Evolutionary conservation across 257 asterid genomes (phyloP), one percentile per base, ranked within the genome.

Genomic region (Ballota nigra): DNA sequence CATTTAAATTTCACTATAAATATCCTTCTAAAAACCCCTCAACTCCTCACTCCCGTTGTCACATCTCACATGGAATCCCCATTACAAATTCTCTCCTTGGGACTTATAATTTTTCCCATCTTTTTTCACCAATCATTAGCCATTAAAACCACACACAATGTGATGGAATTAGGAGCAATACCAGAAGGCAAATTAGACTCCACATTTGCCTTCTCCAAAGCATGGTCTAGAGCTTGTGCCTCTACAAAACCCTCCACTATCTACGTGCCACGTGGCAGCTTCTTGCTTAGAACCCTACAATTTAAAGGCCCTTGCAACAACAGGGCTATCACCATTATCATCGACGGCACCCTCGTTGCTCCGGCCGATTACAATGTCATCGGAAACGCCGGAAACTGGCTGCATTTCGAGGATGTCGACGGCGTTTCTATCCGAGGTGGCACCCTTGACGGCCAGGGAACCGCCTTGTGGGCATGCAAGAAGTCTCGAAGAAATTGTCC

Each of bases 381-480:
- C 28, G 88, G 83, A 24, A 66, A 69, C 10, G 75, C 61, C 40
- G 38, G 62, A 0, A 73, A 73, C 10, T 90, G 92, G 93, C 67
- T 90, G 53, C 74, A 49, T 8, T 84, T 90, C 11, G 71, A 82
- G 2, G 51, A 34, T 3, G 86, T 73, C n/a, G 82, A 75, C 12
- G 89, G 96, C 7, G 69, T 90, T 20, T 70, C 84, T 2, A 75
- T 88, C 61, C 45, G 3, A 0, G 92, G 94, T 15, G 97, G 97
- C 22, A 74, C 66, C 3, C 89, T 88, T 22, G 88, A 88, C 66
- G 94, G 79, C 18, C 88, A 63, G 40, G 97, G 97, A 0, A 55
- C 80, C 0, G 52, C 66, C 64, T 73, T 88, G 71, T 90, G 97
- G 97, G 81, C 77, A 0, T 90, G 96, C 78, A 90, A 90, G 81